Evolutionary conservation across 2,329 filamentous ascomycete genomes (phyloP), one percentile per base, ranked within the genome.

Genomic region (Pseudonectria foliicola): DNA sequence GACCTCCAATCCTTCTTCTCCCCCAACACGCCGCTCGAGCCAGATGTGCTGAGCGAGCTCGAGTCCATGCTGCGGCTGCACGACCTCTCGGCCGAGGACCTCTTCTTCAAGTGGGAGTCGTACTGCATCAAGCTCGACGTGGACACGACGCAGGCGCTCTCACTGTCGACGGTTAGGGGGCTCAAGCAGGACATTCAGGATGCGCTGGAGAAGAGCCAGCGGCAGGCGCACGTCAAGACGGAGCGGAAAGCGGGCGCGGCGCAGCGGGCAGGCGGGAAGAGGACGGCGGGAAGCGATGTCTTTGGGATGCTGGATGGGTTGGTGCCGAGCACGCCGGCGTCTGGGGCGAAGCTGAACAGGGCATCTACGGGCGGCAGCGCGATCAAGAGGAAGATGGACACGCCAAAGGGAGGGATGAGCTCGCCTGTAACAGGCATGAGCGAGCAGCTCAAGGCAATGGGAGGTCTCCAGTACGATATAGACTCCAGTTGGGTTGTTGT

Each of bases 41-140:
- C 79, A 44, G 90, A 96, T 59, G 75, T 96, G 38, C 67, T 87
- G 45, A 67, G 73, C 34, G 89, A 95, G 64, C 70, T 98, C 47
- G 75, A 83, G 56, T 93, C 87, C 39, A 93, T 95, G 57, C 75
- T 92, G 65, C 80, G 82, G 35, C 71, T 96, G 40, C 86, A 95
- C 63, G 79, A 78, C 31, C 74, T 96, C 41, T 77, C 80, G 12
- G 72, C 80, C 24, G 81, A 96, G 59, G 92, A 96, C 57, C 71
- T 96, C 16, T 95, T 87, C 62, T 95, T 87, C 77, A 96, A 96
- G 71, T 98, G 92, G 92, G 92, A 98, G 61, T 90, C 88, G 1
- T 96, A 95, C 70, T 89, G 85, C 61, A 82, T 98, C 57, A 94
- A 90, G 62, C 88, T 96, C 80, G 86, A 89, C 15, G 67, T 77